These are phyloP conservation scores for Plectosphaerella sp. DNA, from an alignment of 2,329 filamentous ascomycete genomes.

Conservation along the genomic window DNA sequence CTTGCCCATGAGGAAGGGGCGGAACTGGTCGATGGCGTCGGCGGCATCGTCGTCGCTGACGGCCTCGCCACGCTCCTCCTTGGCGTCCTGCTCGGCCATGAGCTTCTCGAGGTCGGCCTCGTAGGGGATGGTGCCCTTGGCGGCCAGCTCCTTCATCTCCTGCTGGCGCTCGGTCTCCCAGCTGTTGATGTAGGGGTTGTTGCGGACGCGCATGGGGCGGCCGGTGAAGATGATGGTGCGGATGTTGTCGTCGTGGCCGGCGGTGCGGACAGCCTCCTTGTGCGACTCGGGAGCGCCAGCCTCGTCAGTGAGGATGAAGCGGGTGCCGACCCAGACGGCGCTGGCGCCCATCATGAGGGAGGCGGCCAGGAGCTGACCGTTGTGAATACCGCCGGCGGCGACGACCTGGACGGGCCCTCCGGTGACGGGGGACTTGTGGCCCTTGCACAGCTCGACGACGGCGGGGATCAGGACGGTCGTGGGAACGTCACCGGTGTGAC, in stretches of 20 bases:
- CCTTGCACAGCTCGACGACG: conserved; percentile 76
- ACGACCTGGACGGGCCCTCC: conserved; percentile 86
- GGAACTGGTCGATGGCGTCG: conserved; percentile 85
- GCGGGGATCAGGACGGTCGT: conserved; percentile 90
- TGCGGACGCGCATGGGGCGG: conserved; percentile 87
- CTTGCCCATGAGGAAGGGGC: conserved; percentile 95
- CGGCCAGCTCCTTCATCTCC: conserved; percentile 89
- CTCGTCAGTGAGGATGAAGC: conserved; percentile 92
- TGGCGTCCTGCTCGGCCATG: conserved; percentile 57
- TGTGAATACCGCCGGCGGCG: conserved; percentile 90
- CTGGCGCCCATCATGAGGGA: conserved; percentile 88
- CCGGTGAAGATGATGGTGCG: conserved; percentile 99
- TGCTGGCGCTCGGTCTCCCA: conserved; percentile 89
- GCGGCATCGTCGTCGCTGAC: conserved; percentile 69
- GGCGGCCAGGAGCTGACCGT: conserved; percentile 84
- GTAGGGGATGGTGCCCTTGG: conserved; percentile 87
- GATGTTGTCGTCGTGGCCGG: conserved; percentile 92
- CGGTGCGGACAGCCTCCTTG: conserved; percentile 90
- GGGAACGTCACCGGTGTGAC: conserved; percentile 91
- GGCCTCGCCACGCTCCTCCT: conserved; percentile 60
- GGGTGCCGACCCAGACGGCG: conserved; percentile 94
- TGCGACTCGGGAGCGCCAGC: conserved; percentile 89
- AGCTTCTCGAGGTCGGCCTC: conserved; percentile 91
- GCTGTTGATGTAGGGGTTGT: conserved; percentile 88
- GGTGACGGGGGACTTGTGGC: conserved; percentile 80